Base-by-base conservation (phyloP, 805 yeast genomes). In the Candida chauliodis region DNA sequence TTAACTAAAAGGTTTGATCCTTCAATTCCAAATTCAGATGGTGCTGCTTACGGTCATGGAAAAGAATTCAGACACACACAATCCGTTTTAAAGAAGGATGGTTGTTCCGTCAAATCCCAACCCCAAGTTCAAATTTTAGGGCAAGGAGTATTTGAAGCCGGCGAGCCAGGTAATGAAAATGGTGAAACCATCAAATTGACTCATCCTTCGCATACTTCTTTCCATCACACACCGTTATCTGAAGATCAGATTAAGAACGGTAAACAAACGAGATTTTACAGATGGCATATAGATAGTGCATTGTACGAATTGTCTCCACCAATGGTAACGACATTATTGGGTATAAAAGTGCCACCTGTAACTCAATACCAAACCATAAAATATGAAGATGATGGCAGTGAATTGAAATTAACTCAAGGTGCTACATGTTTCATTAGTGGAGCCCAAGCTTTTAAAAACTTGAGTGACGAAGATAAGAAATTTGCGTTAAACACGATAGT, bases 261-360 rank as follows among this genome's bases (percentile, higher is more conserved):
- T 17, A 76, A 80, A 36, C 75, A 76, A 58, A 88, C 96, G 2
- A 73, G 95, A 51, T 88, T 81, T 59, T 88, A 87, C 74, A 76
- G 96, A 63, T 88, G 96, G 96, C 96, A 88, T 63, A 86, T 88
- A 47, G 96, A 88, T 61, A 81, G 93, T 25, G 96, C 96, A 4
- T 71, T 88, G 28, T 88, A 88, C 53, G 95, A 78, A 25, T 72
- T 87, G 49, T 78, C 90, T 11, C 95, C 96, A 20, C 96, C 96
- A 21, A 76, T 83, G 48, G 84, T 82, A 25, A 88, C 96, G 10
- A 87, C 95, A 2, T 71, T 88, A 44, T 69, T 88, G 37, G 96
- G 95, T 3, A 78, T 88, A 45, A 75, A 80, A 52, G 91, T 85
- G 11, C 95, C 95, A 5, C 77, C 82, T 15, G 65, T 75, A 14